These are phyloP conservation scores for Talaromyces sp. DNA, from an alignment of 2,329 filamentous ascomycete species.

Conservation along the genomic window DNA sequence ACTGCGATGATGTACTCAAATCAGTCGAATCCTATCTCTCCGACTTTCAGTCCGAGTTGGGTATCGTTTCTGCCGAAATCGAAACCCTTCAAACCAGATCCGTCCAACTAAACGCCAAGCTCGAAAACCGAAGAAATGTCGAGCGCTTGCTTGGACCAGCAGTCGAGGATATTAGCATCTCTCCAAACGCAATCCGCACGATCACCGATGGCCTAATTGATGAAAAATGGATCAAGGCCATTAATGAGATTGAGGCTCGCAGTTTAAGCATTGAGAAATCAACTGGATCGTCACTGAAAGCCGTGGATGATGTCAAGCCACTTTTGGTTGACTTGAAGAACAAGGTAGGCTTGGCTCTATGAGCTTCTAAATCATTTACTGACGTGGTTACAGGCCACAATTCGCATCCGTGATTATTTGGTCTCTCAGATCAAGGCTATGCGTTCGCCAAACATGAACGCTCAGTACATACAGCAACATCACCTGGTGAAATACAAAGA, in stretches of 20 bases:
- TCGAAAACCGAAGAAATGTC: slow-evolving; percentile 85
- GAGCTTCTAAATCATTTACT: slow-evolving; percentile 15
- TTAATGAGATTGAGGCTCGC: slow-evolving; percentile 80
- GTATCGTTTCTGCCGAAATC: slow-evolving; percentile 88
- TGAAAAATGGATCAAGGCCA: slow-evolving; percentile 77
- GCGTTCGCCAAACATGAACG: slow-evolving; percentile 92
- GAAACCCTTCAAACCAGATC: slow-evolving; percentile 89
- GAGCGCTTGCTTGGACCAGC: slow-evolving; percentile 83
- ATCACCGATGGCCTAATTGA: slow-evolving; percentile 88
- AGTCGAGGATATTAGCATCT: slow-evolving; percentile 87
- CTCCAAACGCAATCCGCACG: slow-evolving; percentile 76
- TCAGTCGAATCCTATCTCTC: slow-evolving; percentile 91
- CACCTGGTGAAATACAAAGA: slow-evolving; percentile 86
- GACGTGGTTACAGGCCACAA: slow-evolving; percentile 65
- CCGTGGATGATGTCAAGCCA: slow-evolving; percentile 77
- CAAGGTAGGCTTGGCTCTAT: slow-evolving; percentile 54
- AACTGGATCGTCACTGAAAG: slow-evolving; percentile 65
- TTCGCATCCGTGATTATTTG: slow-evolving; percentile 89
- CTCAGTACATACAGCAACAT: slow-evolving; percentile 93
- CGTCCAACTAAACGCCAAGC: slow-evolving; percentile 71
- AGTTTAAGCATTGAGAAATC: slow-evolving; percentile 66
- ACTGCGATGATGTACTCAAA: slow-evolving; percentile 88
- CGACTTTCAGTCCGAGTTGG: slow-evolving; percentile 90
- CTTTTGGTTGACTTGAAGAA: slow-evolving; percentile 78
- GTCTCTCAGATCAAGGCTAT: slow-evolving; percentile 93